Evolutionary conservation across 208 protist genomes (phyloP).

Genomic region (Acanthamoeba rhysodes): DNA sequence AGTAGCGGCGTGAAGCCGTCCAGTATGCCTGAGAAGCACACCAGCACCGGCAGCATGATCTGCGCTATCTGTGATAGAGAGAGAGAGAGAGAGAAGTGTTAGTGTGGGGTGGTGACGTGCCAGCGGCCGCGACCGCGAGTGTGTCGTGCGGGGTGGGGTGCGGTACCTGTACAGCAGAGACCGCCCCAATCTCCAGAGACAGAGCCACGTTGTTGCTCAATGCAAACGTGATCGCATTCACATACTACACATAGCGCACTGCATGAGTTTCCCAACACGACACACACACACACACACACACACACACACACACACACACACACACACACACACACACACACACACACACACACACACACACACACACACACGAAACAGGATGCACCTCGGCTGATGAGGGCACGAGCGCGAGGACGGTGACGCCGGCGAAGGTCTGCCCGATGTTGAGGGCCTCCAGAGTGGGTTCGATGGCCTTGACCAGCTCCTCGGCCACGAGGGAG

Average conservation of each 20-base stretch:
- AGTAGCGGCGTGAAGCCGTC: constrained; percentile 77
- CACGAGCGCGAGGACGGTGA: constrained; percentile 88
- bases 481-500: constrained; percentile 83
- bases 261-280: not conserved
- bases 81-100: too few species aligned
- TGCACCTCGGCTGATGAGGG: constrained; percentile 84
- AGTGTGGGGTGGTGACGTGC: too few species aligned
- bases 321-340: too few species aligned
- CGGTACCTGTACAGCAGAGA: constrained; percentile 86
- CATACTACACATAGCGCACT: constrained; percentile 60
- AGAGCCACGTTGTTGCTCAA: constrained; percentile 86
- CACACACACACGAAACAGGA: not conserved
- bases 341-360: not conserved
- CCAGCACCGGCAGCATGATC: constrained; percentile 88
- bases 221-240: constrained; percentile 87
- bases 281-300: too few species aligned
- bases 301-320: too few species aligned
- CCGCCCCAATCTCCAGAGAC: constrained; percentile 87
- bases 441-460: constrained; percentile 80
- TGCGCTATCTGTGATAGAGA: not conserved
- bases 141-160: too few species aligned
- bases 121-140: too few species aligned
- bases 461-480: constrained; percentile 83
- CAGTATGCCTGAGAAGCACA: constrained; percentile 81
- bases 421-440: constrained; percentile 84